Evolutionary conservation across 2,329 filamentous ascomycete genomes (phyloP).

Genomic region (Verticillium nubilum): DNA sequence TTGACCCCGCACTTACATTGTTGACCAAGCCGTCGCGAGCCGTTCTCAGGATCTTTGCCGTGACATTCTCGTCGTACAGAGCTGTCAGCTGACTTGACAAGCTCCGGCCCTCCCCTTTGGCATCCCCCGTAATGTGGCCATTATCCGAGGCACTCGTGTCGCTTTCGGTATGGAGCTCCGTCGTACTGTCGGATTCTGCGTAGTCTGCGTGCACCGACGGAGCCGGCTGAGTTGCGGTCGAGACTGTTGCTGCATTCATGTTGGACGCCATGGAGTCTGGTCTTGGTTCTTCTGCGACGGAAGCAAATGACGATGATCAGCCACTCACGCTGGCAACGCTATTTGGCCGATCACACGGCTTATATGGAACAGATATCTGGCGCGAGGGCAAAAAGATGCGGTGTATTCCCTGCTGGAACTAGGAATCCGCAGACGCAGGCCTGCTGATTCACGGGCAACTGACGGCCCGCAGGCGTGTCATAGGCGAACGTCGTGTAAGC

Average conservation of each 20-base stretch:
- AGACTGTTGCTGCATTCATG: neutral
- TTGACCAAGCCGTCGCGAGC: constrained; percentile 6
- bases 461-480: too few relatives aligned
- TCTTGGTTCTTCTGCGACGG: too few relatives aligned
- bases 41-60: constrained; percentile 14
- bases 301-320: too few relatives aligned
- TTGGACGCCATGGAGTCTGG: too few relatives aligned
- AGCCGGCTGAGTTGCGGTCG: neutral
- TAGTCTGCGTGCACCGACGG: neutral
- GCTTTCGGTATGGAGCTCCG: constrained; percentile 4
- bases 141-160: constrained; percentile 7
- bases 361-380: too few relatives aligned
- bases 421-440: too few relatives aligned
- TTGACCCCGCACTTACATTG: constrained; percentile 7
- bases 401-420: too few relatives aligned
- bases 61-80: constrained; percentile 13
- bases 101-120: neutral
- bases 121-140: neutral
- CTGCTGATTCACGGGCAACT: too few relatives aligned
- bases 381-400: too few relatives aligned
- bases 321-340: too few relatives aligned
- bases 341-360: too few relatives aligned
- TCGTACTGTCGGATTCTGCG: constrained; percentile 1
- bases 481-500: too few relatives aligned
- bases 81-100: neutral